A percentile compares a stretch with the other conserved stretches of the same genome.
Conservation (phyloP, 140 eudicot genomes). For the Flaveria floridana region DNA sequence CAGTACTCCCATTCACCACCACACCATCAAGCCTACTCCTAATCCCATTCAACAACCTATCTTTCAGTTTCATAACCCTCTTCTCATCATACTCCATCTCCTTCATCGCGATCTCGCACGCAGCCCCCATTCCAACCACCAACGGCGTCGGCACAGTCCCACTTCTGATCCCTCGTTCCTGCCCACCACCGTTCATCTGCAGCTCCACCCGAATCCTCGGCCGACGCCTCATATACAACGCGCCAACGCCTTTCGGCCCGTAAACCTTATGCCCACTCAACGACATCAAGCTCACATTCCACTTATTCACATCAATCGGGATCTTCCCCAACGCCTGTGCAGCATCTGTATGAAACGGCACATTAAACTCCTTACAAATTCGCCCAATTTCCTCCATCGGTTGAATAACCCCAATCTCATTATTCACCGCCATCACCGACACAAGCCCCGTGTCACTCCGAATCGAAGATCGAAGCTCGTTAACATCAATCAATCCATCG, state of each 20-base stretch:
- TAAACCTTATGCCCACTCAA: slow-evolving; percentile 93
- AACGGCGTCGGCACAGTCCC: slow-evolving; percentile 95
- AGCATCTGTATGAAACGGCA: slow-evolving; percentile 90
- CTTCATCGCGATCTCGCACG: slow-evolving; percentile 86
- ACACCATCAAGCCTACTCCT: slow-evolving; percentile 69
- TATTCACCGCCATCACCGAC: slow-evolving; percentile 89
- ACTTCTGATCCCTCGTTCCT: slow-evolving; percentile 89
- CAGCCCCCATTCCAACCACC: slow-evolving; percentile 97
- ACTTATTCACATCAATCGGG: slow-evolving; percentile 70
- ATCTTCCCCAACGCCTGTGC: slow-evolving; percentile 94
- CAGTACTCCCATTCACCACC: slow-evolving; percentile 87
- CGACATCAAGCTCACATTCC: slow-evolving; percentile 93
- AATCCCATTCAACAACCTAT: slow-evolving; percentile 65
- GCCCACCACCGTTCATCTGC: slow-evolving; percentile 99
- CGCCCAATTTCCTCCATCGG: slow-evolving; percentile 87
- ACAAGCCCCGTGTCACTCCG: slow-evolving; percentile 76
- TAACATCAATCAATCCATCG: slow-evolving; percentile 70
- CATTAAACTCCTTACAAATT: slow-evolving; percentile 68
- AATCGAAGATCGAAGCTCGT: slow-evolving; percentile 50
- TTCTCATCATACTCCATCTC: slow-evolving; percentile 87
- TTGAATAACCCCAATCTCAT: slow-evolving; percentile 93
- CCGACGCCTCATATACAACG: slow-evolving; percentile 81
- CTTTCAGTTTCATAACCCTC: slow-evolving; percentile 58
- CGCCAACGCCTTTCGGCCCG: slow-evolving; percentile 92
- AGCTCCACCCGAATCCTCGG: slow-evolving; percentile 92